Evolutionary conservation across 225 moss, liverwort and hornwort genomes (phyloP), one percentile per base, ranked within the genome.

Genomic region (Marchantia paleacea): DNA sequence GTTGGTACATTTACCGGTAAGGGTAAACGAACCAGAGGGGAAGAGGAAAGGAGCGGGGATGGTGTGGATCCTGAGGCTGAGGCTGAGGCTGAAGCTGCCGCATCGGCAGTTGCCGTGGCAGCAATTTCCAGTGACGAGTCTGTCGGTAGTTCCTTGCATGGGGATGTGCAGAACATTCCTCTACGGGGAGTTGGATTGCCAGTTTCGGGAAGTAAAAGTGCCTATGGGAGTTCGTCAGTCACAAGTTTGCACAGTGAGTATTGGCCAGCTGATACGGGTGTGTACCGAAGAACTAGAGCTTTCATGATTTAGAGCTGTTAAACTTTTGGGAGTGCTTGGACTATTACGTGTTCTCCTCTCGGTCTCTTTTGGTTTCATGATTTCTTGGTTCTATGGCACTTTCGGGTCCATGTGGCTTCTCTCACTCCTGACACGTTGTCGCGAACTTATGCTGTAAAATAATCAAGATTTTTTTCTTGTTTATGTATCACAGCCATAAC

Each of bases 111-210:
- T 82, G 97, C 97, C 76, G 97, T 94, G 69, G 97, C 97, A 87
- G 97, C 97, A 83, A 99, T 99, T 51, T 95, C 93, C 79, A 95
- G 95, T 82, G 97, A 99, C 82, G 97, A 95, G 76, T 95, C 95
- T 30, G 91, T 99, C 64, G 89, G 92, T 79, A 95, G 95, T 81
- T 88, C 95, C 72, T 89, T 89, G 80, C 93, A 92, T 66, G 90
- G 87, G n/a, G 87, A 86, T 77, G 86, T 91, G 7, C 82, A 86
- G 68, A 86, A 78, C 19, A 29, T 85, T n/a, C 76, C 84, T 47
- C 47, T 81, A 25, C 77, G 85, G 31, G 86, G 73, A 55, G 84
- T 86, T 53, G 88, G 85, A 76, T 67, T 88, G 67, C 7, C 83
- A 52, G 81, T 55, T 69, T 62, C 86, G 14, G 89, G 86, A 48